Percentiles rank a stretch among this genome's conserved stretches.
phyloP scores from a whole-genome alignment of 2,329 filamentous ascomycete species.

The Didymella sp. region DNA sequence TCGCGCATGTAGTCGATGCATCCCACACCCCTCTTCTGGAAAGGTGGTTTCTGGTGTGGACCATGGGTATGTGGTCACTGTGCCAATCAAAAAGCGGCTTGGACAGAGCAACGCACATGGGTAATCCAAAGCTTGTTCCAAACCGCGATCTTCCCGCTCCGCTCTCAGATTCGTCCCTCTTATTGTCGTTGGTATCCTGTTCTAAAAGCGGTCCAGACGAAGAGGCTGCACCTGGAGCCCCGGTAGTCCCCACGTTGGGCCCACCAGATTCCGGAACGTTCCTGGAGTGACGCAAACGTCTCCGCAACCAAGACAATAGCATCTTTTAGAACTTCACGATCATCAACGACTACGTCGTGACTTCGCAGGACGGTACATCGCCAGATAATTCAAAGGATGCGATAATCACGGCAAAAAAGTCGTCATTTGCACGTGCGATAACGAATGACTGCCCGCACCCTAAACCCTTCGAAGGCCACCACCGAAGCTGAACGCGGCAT shows the following conservation, averaged over 20 bases:
- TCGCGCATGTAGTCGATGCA: slow-evolving; percentile 4
- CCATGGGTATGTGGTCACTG: not conserved
- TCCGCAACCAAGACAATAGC: slow-evolving; percentile 2
- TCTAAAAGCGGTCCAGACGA: slow-evolving; percentile 16
- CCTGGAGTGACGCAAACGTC: slow-evolving; percentile 17
- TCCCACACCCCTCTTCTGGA: slow-evolving; percentile 4
- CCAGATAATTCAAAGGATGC: not conserved
- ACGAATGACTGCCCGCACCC: not conserved
- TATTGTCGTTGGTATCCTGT: slow-evolving; percentile 9
- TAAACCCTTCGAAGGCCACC: slow-evolving; percentile 6
- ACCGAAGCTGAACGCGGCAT: slow-evolving; percentile 12
- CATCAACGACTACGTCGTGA: not conserved
- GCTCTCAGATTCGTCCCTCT: not conserved
- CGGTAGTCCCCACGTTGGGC: slow-evolving; percentile 9
- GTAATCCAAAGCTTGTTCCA: slow-evolving; percentile 5
- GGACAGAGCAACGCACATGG: not conserved
- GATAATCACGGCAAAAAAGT: slow-evolving; percentile 9
- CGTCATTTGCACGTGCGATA: slow-evolving; percentile 12
- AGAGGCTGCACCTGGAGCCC: slow-evolving; percentile 15
- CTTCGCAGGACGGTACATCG: not conserved
- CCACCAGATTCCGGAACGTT: slow-evolving; percentile 12
- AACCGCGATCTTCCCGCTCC: slow-evolving; percentile 9
- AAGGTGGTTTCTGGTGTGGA: not conserved
- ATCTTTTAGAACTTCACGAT: not conserved
- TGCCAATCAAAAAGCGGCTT: not conserved